Evolutionary conservation across 148 eudicot genomes (phyloP).

Genomic region (Pouteria glomerata): DNA sequence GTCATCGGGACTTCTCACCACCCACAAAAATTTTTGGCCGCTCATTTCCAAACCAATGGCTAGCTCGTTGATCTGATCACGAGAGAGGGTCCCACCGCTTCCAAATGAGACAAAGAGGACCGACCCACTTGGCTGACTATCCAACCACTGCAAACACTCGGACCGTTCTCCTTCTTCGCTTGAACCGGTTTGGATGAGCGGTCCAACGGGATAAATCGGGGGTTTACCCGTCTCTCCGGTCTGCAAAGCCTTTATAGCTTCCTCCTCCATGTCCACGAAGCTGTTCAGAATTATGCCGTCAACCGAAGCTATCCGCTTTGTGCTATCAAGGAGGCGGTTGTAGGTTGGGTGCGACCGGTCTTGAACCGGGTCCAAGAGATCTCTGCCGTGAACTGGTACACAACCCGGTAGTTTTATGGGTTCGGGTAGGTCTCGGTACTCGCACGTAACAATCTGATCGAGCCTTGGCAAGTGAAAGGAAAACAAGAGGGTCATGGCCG

Average conservation of each 20-base stretch:
- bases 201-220: constrained; percentile 33
- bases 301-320: constrained; percentile 13
- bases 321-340: constrained; percentile 1
- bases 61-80: constrained; percentile 29
- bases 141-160: constrained; percentile 25
- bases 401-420: constrained; percentile 37
- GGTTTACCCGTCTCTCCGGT: constrained; percentile 13
- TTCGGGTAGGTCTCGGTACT: constrained; percentile 30
- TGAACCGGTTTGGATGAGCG: constrained; percentile 18
- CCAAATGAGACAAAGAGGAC: constrained; percentile 43
- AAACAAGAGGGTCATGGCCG: constrained; percentile 15
- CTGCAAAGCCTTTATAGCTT: constrained; percentile 11
- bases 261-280: constrained; percentile 22
- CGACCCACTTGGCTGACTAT: constrained; percentile 32
- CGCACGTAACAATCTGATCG: constrained; percentile 19
- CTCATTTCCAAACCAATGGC: constrained; percentile 40
- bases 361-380: constrained; percentile 24
- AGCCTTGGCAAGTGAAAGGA: constrained; percentile 18
- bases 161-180: constrained; percentile 3
- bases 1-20: constrained; percentile 31
- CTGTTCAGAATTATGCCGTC: constrained; percentile 39
- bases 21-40: constrained; percentile 40
- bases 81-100: constrained; percentile 39
- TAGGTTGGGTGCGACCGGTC: constrained; percentile 19
- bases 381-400: constrained; percentile 25